A percentile compares a stretch with the other conserved stretches of the same genome.
These are phyloP conservation scores for Chlamydomonas incerta DNA, from an alignment of 139 green algal species.

Conservation along the genomic window DNA sequence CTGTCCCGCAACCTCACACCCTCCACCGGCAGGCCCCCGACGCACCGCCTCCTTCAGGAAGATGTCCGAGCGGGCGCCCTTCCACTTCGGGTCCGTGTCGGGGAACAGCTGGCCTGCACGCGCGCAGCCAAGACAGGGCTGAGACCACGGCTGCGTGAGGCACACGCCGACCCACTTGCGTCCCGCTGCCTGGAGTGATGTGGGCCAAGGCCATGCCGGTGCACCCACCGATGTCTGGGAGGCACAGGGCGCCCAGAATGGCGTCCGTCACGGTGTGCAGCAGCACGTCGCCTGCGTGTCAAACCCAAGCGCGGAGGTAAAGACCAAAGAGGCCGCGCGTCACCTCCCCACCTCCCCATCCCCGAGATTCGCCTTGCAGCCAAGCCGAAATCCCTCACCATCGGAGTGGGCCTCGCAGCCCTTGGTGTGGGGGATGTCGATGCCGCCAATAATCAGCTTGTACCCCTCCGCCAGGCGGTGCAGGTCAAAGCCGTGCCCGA, in stretches of 20 bases:
- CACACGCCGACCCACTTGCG: too few species aligned
- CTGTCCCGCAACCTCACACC: too few species aligned
- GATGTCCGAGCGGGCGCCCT: conserved; percentile 90
- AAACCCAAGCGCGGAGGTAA: too few species aligned
- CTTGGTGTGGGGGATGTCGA: conserved; percentile 95
- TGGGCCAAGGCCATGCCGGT: too few species aligned
- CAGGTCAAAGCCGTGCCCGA: conserved; percentile 94
- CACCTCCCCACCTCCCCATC: too few species aligned
- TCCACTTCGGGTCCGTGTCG: conserved; percentile 98
- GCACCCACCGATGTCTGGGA: conserved; percentile 97
- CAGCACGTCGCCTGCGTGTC: conserved; percentile 88
- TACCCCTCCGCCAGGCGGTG: conserved; percentile 92
- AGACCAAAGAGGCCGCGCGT: too few species aligned
- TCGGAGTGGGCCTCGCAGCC: conserved; percentile 98
- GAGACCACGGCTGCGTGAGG: too few species aligned
- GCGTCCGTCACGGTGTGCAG: conserved; percentile 97
- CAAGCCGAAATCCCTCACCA: conserved; percentile 52
- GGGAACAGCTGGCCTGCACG: conserved; percentile 95
- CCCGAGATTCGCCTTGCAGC: too few species aligned
- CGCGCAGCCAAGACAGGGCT: too few species aligned
- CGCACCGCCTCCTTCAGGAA: conserved; percentile 87
- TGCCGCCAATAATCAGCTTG: conserved; percentile 94
- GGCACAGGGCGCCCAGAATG: conserved; percentile 93
- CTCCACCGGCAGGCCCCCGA: too few species aligned
- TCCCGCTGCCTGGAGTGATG: too few species aligned